Evolutionary conservation across 1,139 yeast genomes (phyloP), one percentile per base, ranked within the genome.

Genomic region (Nakaseomyces glabratus): DNA sequence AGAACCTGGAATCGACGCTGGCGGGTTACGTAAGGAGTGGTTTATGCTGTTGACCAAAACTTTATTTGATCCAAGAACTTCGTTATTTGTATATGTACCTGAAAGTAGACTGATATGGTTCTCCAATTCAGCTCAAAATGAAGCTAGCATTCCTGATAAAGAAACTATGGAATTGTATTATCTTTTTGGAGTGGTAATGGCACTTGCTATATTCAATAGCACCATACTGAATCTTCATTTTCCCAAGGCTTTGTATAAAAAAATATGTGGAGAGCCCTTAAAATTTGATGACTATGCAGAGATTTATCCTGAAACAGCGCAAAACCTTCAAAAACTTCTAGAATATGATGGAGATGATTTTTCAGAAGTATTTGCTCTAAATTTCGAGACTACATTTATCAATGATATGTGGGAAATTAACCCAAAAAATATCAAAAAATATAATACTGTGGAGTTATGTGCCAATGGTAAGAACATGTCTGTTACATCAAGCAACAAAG

Each of bases 1-100:
- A 36, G 97, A 90, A 51, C 93, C 90, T 0, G 97, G 97, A 0
- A 69, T 88, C 15, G 98, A 90, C 62, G 96, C 86, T 0, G 98
- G 97, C 1, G 98, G 98, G 0, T 65, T 88, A 41, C 73, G 78
- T 45, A 88, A 86, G 52, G 97, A 90, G 52, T 90, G 97, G 97
- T 88, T 90, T 56, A 63, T 76, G 34, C 57, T 86, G 20, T 61
- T 90, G 28, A 76, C 82, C 1, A 71, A 73, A 39, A 77, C 78
- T 16, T 57, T 90, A 2, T 82, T 88, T 50, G 71, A 69, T 48
- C 80, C 86, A 0, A 62, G 63, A 33, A 70, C 76, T 30, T 84
- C 85, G 0, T 64, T 81, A 60, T 70, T 82, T 38, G 55, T 60
- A 8, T 71, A 72, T 45, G 71, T 76, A 20, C 82, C 77, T 15